A percentile compares a stretch with the other conserved stretches of the same genome.
Evolutionary conservation across 2,329 filamentous ascomycete genomes (phyloP).

Genomic region (Fusarium sp.): DNA sequence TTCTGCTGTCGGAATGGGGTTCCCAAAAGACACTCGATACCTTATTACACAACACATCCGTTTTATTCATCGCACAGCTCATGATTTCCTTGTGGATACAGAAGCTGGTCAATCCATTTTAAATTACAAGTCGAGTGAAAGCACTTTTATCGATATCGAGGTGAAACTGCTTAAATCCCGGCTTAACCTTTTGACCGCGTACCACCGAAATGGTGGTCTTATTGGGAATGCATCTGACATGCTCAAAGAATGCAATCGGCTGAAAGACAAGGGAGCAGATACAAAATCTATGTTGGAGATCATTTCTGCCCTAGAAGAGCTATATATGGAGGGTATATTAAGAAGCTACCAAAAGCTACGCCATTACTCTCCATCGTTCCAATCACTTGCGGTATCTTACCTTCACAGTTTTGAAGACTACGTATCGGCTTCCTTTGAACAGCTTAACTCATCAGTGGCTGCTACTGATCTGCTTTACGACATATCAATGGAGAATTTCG

Average conservation of each 20-base stretch:
- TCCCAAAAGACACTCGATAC: not conserved
- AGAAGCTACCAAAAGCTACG: too few species aligned
- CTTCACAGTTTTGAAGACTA: too few species aligned
- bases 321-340: too few species aligned
- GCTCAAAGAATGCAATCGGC: fast-evolving
- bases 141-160: fast-evolving
- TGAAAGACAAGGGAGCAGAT: fast-evolving
- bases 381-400: too few species aligned
- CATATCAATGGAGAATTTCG: too few species aligned
- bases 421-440: too few species aligned
- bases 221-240: fast-evolving
- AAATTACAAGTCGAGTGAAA: fast-evolving
- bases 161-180: fast-evolving
- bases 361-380: too few species aligned
- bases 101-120: not conserved
- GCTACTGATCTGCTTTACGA: too few species aligned
- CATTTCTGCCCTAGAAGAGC: not conserved
- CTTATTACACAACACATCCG: fast-evolving
- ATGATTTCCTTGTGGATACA: not conserved
- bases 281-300: fast-evolving
- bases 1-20: fast-evolving
- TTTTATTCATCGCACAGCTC: constrained; percentile 7
- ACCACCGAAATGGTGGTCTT: fast-evolving
- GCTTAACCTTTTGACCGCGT: fast-evolving
- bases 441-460: too few species aligned